Evolutionary conservation across 306 rosid species (phyloP).

Genomic region (Sesbania bispinosa): DNA sequence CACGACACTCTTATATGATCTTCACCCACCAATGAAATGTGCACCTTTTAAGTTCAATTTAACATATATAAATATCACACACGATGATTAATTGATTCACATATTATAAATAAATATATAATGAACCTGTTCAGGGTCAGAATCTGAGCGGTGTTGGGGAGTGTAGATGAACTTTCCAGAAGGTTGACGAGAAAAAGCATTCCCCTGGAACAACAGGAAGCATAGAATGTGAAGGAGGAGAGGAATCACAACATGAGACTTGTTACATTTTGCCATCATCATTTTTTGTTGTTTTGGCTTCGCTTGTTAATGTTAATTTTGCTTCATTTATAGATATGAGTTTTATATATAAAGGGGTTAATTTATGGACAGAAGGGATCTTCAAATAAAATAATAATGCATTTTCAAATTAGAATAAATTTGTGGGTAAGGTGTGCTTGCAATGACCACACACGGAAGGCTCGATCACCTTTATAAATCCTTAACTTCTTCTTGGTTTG

Average conservation of each 20-base stretch:
- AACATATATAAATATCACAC: too few relatives aligned
- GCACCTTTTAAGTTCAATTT: too few relatives aligned
- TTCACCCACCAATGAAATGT: slow-evolving; percentile 62
- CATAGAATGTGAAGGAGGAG: slow-evolving; percentile 18
- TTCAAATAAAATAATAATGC: too few relatives aligned
- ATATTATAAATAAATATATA: too few relatives aligned
- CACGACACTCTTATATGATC: slow-evolving; percentile 69
- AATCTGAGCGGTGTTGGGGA: slow-evolving; percentile 27
- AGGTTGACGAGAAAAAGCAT: slow-evolving; percentile 32
- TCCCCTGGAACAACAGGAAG: slow-evolving; percentile 12
- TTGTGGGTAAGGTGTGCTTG: too few relatives aligned
- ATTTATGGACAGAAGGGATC: too few relatives aligned
- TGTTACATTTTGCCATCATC: background rate
- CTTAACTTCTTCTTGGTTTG: background rate
- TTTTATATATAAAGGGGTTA: too few relatives aligned
- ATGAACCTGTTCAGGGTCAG: slow-evolving; percentile 47
- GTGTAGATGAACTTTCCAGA: slow-evolving; percentile 31
- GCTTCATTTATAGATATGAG: too few relatives aligned
- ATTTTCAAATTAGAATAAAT: too few relatives aligned
- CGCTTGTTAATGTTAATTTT: background rate
- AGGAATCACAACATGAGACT: background rate
- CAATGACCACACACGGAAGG: slow-evolving; percentile 13
- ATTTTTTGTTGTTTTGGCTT: background rate
- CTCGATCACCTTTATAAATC: too few relatives aligned
- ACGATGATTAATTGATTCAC: too few relatives aligned